Percentiles rank a stretch among this genome's conserved stretches.
Evolutionary conservation across 768 basidiomycete genomes (phyloP).

Genomic region (Mrakia hoshinonis): DNA sequence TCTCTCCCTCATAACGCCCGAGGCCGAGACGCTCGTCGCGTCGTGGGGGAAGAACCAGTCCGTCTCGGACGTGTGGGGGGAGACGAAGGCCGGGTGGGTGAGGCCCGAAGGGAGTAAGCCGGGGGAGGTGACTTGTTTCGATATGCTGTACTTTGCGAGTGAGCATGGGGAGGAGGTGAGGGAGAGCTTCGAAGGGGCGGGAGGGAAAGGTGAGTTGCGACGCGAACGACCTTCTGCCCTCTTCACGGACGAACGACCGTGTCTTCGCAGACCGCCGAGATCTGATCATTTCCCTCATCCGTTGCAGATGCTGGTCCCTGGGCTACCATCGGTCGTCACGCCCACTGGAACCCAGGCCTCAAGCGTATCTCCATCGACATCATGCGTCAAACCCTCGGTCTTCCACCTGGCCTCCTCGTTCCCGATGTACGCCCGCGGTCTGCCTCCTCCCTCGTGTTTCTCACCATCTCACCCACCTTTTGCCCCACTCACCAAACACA

Average conservation of each 20-base stretch:
- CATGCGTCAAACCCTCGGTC: neutral
- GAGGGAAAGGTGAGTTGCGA: neutral
- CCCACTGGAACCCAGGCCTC: neutral
- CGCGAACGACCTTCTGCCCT: no score
- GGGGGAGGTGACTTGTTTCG: neutral
- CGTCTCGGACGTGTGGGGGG: neutral
- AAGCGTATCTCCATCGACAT: neutral
- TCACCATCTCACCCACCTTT: neutral
- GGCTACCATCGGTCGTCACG: neutral
- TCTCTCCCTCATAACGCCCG: neutral
- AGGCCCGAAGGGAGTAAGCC: neutral
- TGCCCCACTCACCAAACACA: no score
- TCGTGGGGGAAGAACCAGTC: neutral
- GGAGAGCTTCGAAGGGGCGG: neutral
- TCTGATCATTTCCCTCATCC: neutral
- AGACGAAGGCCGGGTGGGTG: neutral
- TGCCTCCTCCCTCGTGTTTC: neutral
- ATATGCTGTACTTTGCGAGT: neutral
- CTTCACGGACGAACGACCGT: no score
- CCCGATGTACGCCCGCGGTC: neutral
- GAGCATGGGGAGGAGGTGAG: neutral
- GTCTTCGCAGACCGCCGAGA: neutral
- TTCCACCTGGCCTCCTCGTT: neutral
- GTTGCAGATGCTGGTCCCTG: neutral
- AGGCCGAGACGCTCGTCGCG: neutral